Percentiles rank a stretch among this genome's conserved stretches.
Conservation (phyloP, 2,329 filamentous ascomycete genomes). For the Stenocarpella maydis region DNA sequence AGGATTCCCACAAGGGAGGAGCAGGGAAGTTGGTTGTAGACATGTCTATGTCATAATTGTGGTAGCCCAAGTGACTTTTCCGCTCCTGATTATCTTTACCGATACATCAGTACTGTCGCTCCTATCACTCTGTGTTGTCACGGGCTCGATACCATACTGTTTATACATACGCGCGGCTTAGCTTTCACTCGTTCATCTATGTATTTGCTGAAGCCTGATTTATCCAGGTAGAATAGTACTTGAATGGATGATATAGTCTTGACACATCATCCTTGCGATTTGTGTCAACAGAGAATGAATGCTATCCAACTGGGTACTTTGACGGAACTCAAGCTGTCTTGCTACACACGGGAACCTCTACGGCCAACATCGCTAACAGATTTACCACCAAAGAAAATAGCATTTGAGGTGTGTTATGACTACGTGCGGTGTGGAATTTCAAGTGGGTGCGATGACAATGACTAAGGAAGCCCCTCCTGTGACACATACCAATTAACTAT, state of each 20-base stretch:
- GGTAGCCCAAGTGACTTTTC: neutral
- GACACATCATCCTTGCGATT: neutral
- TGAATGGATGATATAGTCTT: neutral
- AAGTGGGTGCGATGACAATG: neutral
- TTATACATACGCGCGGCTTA: neutral
- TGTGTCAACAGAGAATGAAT: neutral
- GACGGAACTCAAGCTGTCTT: neutral
- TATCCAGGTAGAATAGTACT: neutral
- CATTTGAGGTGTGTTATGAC: neutral
- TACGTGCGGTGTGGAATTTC: neutral
- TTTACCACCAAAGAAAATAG: neutral
- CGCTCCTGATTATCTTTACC: neutral
- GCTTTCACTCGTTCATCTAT: neutral
- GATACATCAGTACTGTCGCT: neutral
- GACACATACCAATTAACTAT: neutral
- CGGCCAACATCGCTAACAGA: neutral
- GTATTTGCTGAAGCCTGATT: neutral
- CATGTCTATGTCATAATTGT: neutral
- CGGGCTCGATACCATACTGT: neutral
- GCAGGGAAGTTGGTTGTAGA: conserved; percentile 2
- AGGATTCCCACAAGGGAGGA: conserved; percentile 1
- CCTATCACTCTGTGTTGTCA: neutral
- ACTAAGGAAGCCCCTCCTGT: neutral
- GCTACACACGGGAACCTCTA: no score
- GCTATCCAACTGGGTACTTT: neutral